Evolutionary conservation across 2,329 filamentous ascomycete genomes (phyloP).

Genomic region (Parafenestella ontariensis): DNA sequence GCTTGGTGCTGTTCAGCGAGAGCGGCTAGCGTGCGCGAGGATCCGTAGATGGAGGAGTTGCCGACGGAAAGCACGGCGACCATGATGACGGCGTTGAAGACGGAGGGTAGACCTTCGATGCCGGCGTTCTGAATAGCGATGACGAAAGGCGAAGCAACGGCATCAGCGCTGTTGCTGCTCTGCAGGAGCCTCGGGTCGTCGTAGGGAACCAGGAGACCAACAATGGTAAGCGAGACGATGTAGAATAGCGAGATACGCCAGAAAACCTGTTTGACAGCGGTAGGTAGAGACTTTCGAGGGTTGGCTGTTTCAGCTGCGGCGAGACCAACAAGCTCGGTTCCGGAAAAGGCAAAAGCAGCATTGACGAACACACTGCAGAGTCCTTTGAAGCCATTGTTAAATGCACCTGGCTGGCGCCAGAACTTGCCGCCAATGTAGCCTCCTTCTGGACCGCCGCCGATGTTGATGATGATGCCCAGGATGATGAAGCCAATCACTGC

Average conservation of each 20-base stretch:
- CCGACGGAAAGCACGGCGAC: conserved; percentile 89
- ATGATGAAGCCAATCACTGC: conserved; percentile 90
- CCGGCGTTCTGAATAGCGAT: conserved; percentile 88
- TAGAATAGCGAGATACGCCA: conserved; percentile 83
- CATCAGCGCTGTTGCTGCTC: conserved; percentile 65
- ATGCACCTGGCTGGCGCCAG: conserved; percentile 83
- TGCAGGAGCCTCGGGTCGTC: conserved; percentile 69
- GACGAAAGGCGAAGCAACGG: conserved; percentile 86
- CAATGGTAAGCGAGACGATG: conserved; percentile 78
- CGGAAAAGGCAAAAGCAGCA: conserved; percentile 76
- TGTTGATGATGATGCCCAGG: conserved; percentile 84
- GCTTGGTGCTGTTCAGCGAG: conserved; percentile 78
- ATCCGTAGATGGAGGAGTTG: conserved; percentile 90
- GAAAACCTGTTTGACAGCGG: conserved; percentile 92
- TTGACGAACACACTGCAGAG: conserved; percentile 79
- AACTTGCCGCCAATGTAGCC: conserved; percentile 79
- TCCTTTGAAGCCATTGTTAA: conserved; percentile 84
- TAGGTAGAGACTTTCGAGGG: conserved; percentile 83
- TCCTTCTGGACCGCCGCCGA: conserved; percentile 69
- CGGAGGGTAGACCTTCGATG: conserved; percentile 79
- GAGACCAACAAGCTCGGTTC: conserved; percentile 78
- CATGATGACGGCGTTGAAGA: conserved; percentile 96
- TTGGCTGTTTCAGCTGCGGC: conserved; percentile 81
- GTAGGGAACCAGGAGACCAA: conserved; percentile 84
- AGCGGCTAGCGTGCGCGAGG: conserved; percentile 86